Base-by-base conservation (phyloP, 179 eudicot genomes). In the Drosera spatulata region DNA sequence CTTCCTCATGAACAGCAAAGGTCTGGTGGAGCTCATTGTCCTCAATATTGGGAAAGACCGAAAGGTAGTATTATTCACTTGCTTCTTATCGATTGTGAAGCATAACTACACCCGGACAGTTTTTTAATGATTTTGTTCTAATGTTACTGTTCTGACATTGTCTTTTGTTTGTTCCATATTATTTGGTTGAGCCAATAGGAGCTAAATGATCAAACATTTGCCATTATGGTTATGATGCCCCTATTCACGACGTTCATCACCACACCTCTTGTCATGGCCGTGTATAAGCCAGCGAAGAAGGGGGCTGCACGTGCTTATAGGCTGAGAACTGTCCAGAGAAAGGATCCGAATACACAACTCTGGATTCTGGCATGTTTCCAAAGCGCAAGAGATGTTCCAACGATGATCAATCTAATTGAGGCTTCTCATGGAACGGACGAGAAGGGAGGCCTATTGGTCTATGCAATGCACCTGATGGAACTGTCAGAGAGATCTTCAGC, bases 31-130 rank as follows among this genome's bases (percentile, higher is more conserved):
- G 77, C 83, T 89, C 9, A 89, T 89, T 64, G 97, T 89, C 63
- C 84, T 89, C 52, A 89, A 89, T 68, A 89, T 89, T 63, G 97
- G 95, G 38, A 86, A 79, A 75, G 97, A 89, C 58, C 54, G 91
- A 72, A 80, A 80, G 88, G 91, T 88, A 76, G 53, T 3, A 5
- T 22, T 3, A 5, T 22, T 22, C 2, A 9, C 53, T 14, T 8
- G 6, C 62, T n/a, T 22, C 62, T n/a, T 22, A 45, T 10, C 2
- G 45, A 4, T 44, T 39, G 7, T 56, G 6, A 38, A 6, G 6
- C 14, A 15, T 7, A 4, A 6, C 38, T 51, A 12, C n/a, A 10
- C 2, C 55, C 1, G 13, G 55, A 22, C 33, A 0, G 33, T 22
- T 22, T 22, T 22, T 22, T 22, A 22, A 22, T 22, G 0, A 22